Base-by-base conservation (phyloP, 768 basidiomycete genomes). In the Tephrocybe sp. region DNA sequence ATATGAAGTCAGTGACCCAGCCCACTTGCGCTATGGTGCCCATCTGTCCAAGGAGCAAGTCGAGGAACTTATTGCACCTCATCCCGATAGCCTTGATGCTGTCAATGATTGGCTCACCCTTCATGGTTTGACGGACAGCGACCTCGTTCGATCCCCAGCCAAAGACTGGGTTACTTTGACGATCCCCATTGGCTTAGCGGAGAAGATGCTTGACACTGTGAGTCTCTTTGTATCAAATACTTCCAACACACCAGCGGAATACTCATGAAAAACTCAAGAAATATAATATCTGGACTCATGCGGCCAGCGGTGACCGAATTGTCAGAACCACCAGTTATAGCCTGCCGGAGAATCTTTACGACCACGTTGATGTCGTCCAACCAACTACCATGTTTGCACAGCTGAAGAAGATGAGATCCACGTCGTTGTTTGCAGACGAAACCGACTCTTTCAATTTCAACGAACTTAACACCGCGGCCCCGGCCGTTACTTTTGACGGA, bases 301-400 rank as follows among this genome's bases (percentile, higher is more conserved):
- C 61, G 3, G 61, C 62, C 13, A 75, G 66, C 30, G 80, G 76
- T 0, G 76, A 78, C 40, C 68, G 69, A 19, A 62, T 85, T 27
- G 70, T 87, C 36, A 76, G 87, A 56, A 84, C 87, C 2, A 80
- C 79, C 3, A 71, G 70, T 50, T 88, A 85, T 64, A 83, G 79
- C 52, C 72, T 88, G 15, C 86, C 86, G 0, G 69, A 68, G 23
- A 55, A 73, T 42, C 55, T 88, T 23, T 76, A 83, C 53, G 69
- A 70, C 1, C 84, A 88, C 57, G 60, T 88, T 44, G 83, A 86
- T 41, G 65, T 87, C 25, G 68, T 88, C 25, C 82, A 85, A 49
- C 86, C 86, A 0, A 87, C 87, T 0, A 88, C 84, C 1, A 74
- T 79, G 62, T 89, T 88, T 53, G 72, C 75, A n/a, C 74, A 75